Evolutionary conservation across 1,139 yeast species (phyloP).

Genomic region (Yamadazyma atmosphaerica): DNA sequence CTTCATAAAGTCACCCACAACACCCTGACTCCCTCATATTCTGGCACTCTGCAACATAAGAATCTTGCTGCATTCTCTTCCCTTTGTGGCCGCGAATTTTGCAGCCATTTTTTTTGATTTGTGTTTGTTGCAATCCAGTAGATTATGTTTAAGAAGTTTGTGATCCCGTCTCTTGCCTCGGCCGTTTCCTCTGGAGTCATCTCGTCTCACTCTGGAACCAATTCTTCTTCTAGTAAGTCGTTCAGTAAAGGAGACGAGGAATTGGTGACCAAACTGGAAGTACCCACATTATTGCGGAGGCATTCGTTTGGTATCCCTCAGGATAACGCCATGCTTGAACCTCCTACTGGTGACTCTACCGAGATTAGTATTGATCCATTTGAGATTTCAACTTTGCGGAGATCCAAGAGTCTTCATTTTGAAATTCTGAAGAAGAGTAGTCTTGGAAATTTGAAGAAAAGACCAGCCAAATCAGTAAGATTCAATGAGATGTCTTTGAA

Average conservation of each 20-base stretch:
- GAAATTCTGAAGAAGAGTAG: slow-evolving; percentile 3
- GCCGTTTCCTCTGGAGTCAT: neutral
- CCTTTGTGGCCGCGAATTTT: slow-evolving; percentile 3
- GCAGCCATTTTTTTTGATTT: slow-evolving; percentile 5
- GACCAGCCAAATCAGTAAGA: slow-evolving; percentile 11
- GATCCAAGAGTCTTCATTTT: slow-evolving; percentile 12
- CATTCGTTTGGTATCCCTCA: slow-evolving; percentile 2
- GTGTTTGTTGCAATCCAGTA: neutral
- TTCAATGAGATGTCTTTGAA: slow-evolving; percentile 5
- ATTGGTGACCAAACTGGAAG: slow-evolving; percentile 5
- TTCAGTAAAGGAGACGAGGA: slow-evolving; percentile 2
- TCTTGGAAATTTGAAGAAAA: slow-evolving; percentile 5
- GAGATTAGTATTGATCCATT: slow-evolving; percentile 18
- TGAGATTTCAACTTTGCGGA: slow-evolving; percentile 8
- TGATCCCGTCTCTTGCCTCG: slow-evolving; percentile 2
- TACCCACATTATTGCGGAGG: slow-evolving; percentile 6
- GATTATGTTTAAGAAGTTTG: slow-evolving; percentile 4
- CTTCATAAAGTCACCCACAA: too few relatives aligned
- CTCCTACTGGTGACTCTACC: slow-evolving; percentile 5
- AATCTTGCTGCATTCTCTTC: too few relatives aligned
- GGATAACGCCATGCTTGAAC: neutral
- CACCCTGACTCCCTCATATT: too few relatives aligned
- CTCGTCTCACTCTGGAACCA: neutral
- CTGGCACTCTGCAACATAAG: too few relatives aligned
- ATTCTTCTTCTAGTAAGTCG: neutral